Conservation (phyloP, 1,284 basidiomycete species). For the Rhodotorula sp. region DNA sequence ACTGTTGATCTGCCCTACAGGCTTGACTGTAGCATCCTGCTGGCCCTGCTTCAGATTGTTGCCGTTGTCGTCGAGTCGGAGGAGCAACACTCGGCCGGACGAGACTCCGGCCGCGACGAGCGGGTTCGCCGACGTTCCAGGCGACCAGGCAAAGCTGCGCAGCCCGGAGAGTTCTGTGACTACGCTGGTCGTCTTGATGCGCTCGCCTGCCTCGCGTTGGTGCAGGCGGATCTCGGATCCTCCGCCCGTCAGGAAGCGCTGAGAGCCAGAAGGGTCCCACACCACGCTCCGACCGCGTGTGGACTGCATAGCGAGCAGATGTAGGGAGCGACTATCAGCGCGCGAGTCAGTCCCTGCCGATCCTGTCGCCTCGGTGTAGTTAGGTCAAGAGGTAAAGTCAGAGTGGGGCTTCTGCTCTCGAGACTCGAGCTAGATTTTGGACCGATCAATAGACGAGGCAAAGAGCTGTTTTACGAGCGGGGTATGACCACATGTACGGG, state of each 20-base stretch:
- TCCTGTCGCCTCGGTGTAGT: too few species aligned
- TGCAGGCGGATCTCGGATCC: slow-evolving; percentile 38
- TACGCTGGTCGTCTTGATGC: slow-evolving; percentile 29
- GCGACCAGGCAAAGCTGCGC: slow-evolving; percentile 41
- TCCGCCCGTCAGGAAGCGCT: slow-evolving; percentile 38
- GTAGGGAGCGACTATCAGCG: too few species aligned
- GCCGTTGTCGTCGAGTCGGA: slow-evolving; percentile 23
- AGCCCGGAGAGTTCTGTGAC: slow-evolving; percentile 37
- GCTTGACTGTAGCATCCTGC: not conserved
- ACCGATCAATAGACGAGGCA: too few species aligned
- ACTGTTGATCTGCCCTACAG: slow-evolving; percentile 34
- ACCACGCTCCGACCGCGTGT: slow-evolving; percentile 19
- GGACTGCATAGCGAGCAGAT: not conserved
- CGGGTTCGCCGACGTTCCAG: slow-evolving; percentile 10
- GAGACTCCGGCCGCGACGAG: slow-evolving; percentile 39
- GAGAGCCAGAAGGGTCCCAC: slow-evolving; percentile 11
- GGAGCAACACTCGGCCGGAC: slow-evolving; percentile 38
- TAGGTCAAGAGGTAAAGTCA: too few species aligned
- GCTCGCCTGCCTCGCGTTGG: slow-evolving; percentile 5
- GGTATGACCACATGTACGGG: too few species aligned
- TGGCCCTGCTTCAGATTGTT: not conserved
- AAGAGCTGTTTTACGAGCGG: too few species aligned
- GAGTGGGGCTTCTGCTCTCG: too few species aligned
- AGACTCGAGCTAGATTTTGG: too few species aligned
- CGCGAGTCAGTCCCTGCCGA: too few species aligned